These are phyloP conservation scores for Candida freyschussii DNA, from an alignment of 1,139 yeast species.

Conservation along the genomic window DNA sequence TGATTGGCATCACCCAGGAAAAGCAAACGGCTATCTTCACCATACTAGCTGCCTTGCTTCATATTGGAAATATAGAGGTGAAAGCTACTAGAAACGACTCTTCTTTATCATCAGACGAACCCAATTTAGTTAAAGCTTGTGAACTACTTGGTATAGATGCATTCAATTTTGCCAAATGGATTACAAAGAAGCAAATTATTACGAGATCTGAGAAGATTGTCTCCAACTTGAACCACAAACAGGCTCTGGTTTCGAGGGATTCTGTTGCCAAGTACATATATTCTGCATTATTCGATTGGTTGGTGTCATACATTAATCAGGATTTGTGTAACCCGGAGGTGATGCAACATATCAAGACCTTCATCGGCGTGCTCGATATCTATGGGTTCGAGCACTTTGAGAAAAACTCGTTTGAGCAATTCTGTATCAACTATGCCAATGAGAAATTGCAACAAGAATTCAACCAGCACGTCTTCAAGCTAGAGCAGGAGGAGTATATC, in stretches of 20 bases:
- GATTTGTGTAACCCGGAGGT: constrained; percentile 79
- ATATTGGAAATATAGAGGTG: constrained; percentile 89
- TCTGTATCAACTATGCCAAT: constrained; percentile 96
- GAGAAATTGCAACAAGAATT: constrained; percentile 97
- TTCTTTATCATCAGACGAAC: constrained; percentile 77
- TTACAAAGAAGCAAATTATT: constrained; percentile 83
- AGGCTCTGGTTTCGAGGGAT: constrained; percentile 89
- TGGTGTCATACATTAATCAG: constrained; percentile 74
- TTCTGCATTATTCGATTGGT: constrained; percentile 93
- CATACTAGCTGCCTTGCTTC: constrained; percentile 83
- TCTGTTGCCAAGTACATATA: constrained; percentile 94
- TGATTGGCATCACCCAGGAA: constrained; percentile 66
- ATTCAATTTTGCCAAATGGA: constrained; percentile 77
- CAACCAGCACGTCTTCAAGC: constrained; percentile 93
- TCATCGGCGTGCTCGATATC: constrained; percentile 96
- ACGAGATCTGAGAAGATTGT: constrained; percentile 93
- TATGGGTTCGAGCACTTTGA: constrained; percentile 97
- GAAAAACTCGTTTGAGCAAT: constrained; percentile 91
- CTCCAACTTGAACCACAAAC: constrained; percentile 76
- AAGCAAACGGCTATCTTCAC: constrained; percentile 69
- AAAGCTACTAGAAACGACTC: constrained; percentile 86
- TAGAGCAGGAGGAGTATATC: constrained; percentile 93
- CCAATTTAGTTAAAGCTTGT: constrained; percentile 77
- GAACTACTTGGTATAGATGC: constrained; percentile 82
- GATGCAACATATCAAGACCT: constrained; percentile 52